Evolutionary conservation across 1,139 yeast species (phyloP).

Genomic region (Pichia cactophila): DNA sequence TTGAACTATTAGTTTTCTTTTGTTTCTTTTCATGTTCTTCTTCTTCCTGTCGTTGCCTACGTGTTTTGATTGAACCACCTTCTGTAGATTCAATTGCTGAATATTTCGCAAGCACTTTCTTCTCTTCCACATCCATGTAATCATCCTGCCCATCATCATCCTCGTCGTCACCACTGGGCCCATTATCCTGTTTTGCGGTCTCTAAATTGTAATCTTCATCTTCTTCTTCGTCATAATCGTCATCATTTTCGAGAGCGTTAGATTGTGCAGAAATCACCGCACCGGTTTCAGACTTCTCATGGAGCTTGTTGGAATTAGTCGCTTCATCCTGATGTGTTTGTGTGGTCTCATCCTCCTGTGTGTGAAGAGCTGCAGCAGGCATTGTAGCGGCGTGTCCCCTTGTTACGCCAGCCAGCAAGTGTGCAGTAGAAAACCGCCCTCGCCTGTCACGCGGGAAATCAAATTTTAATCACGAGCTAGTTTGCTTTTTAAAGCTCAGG

Average conservation of each 20-base stretch:
- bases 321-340: background rate
- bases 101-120: conserved; percentile 32
- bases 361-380: background rate
- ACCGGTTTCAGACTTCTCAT: background rate
- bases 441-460: background rate
- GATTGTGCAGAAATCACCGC: background rate
- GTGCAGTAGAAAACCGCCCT: background rate
- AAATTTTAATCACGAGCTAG: too few relatives aligned
- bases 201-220: conserved; percentile 25
- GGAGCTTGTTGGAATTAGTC: background rate
- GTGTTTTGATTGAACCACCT: conserved; percentile 51
- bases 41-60: conserved; percentile 44
- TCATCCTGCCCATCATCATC: conserved; percentile 25
- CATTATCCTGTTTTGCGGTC: background rate
- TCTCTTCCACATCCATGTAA: conserved; percentile 26
- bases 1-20: conserved; percentile 7
- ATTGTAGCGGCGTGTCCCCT: background rate
- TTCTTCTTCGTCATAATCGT: conserved; percentile 25
- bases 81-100: conserved; percentile 39
- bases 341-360: background rate
- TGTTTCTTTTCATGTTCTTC: conserved; percentile 26
- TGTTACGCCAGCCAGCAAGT: background rate
- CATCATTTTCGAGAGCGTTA: conserved; percentile 5
- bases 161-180: conserved; percentile 13
- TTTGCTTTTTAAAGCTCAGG: too few relatives aligned